Conservation (phyloP, 192 early-diverging fungal genomes). For the Physocladia obscura region DNA sequence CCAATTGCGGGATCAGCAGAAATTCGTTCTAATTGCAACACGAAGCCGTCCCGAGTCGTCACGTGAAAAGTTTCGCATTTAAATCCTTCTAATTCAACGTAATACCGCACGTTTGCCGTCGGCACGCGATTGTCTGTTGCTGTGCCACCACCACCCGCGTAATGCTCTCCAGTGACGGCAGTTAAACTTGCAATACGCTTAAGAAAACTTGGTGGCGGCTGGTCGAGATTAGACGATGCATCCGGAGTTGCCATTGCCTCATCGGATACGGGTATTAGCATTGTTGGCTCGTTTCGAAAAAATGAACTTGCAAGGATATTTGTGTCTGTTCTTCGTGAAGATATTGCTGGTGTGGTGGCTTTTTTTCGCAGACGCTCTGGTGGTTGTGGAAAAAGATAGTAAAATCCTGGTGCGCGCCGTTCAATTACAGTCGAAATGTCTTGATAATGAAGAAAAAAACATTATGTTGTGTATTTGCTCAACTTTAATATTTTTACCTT, state of each 20-base stretch:
- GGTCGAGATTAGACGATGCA: neutral
- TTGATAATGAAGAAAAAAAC: neutral
- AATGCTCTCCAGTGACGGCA: neutral
- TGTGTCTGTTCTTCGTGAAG: neutral
- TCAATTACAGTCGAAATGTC: constrained; percentile 24
- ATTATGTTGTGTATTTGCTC: neutral
- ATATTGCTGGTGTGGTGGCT: neutral
- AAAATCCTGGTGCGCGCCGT: neutral
- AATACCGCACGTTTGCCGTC: constrained; percentile 17
- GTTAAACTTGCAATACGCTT: constrained; percentile 12
- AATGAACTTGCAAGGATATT: constrained; percentile 14
- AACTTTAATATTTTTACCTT: neutral
- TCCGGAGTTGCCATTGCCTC: neutral
- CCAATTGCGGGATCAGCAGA: neutral
- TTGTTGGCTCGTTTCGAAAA: neutral
- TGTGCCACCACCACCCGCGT: neutral
- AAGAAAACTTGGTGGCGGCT: constrained; percentile 6
- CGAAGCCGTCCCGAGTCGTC: constrained; percentile 17
- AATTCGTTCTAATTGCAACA: constrained; percentile 11
- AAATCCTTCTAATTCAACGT: constrained; percentile 12
- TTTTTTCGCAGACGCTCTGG: constrained; percentile 2
- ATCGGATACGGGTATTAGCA: constrained; percentile 6
- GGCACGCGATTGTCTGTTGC: neutral
- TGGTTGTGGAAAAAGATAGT: constrained; percentile 19
- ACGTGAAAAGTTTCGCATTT: constrained; percentile 14